These are phyloP conservation scores for Apiotrichum akiyoshidainum DNA, from an alignment of 1,284 basidiomycete species.

Conservation along the genomic window DNA sequence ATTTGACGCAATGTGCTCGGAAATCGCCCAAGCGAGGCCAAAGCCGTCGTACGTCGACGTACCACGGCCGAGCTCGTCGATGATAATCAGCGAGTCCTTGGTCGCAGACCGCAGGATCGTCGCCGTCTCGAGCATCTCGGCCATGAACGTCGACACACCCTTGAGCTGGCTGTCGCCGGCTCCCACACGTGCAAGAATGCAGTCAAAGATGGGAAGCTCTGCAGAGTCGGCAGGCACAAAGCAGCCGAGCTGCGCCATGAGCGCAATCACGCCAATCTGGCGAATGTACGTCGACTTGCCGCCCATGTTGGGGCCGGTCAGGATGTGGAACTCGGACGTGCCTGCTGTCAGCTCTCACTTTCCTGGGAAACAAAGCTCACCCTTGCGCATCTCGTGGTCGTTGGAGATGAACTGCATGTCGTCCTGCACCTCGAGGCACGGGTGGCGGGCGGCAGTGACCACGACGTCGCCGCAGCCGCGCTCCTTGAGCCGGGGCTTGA, in stretches of 20 bases:
- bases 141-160: conserved; percentile 99
- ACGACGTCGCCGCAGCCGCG: conserved; percentile 75
- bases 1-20: conserved; percentile 91
- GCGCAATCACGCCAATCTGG: conserved; percentile 83
- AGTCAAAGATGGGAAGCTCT: conserved; percentile 88
- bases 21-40: conserved; percentile 97
- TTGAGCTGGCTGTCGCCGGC: conserved; percentile 97
- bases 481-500: conserved; percentile 58
- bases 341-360: conserved; percentile 23
- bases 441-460: conserved; percentile 82
- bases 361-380: conserved; percentile 19
- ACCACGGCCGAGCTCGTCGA: conserved; percentile 96
- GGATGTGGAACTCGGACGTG: conserved; percentile 52
- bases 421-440: conserved; percentile 94
- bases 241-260: conserved; percentile 93
- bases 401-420: conserved; percentile 94
- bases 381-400: conserved; percentile 56
- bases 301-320: conserved; percentile 89
- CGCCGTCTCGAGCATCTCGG: conserved; percentile 91
- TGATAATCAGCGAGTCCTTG: conserved; percentile 90
- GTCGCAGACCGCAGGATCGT: conserved; percentile 93
- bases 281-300: conserved; percentile 93
- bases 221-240: conserved; percentile 91
- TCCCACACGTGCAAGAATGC: conserved; percentile 90
- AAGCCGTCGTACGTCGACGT: conserved; percentile 99